Base-by-base conservation (phyloP, 139 green algal genomes). In the Picochlorum sp. region DNA sequence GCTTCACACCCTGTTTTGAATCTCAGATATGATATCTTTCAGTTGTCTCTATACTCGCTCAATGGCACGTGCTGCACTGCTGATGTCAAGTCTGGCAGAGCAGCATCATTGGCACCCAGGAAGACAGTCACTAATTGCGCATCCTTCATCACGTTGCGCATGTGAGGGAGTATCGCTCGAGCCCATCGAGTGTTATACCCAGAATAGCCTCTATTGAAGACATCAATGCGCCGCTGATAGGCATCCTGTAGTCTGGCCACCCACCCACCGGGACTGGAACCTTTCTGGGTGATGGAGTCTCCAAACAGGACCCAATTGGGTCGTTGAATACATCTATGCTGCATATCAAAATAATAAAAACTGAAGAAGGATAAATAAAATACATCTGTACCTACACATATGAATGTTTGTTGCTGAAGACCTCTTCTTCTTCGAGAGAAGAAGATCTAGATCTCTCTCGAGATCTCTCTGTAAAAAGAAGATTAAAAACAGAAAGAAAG, bases 21-120 rank as follows among this genome's bases (percentile, higher is more conserved):
- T 50, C 32, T 72, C 37, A 18, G 7, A 3, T 57, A 94, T 81
- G 9, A 94, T 85, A 2, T 44, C 37, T 21, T 37, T 24, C 44
- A 95, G 73, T 91, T 92, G 9, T 23, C 9, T 9, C 18, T 23
- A 57, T 85, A 95, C 70, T 96, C 84, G 0, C 47, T 16, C 0
- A 95, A 1, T 2, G 91, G 87, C 32, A 97, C 92, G 62, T 96
- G 82, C 80, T 97, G 92, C 14, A 71, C 57, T 1, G 30, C 61
- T 21, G 66, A 76, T 30, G 66, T 62, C 16, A 81, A 65, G 5
- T 84, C 79, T 1, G 84, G 80, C 32, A 90, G 62, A 3, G 86
- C 87, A 4, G 88, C 87, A 62, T 97, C 91, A 61, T 97, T 97
- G 34, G 91, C 91, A 7, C 91, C 91, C 61, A 97, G 91, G 49